These are phyloP conservation scores for Cyamopsis tetragonoloba DNA, from an alignment of 306 rosid species.

Conservation along the genomic window DNA sequence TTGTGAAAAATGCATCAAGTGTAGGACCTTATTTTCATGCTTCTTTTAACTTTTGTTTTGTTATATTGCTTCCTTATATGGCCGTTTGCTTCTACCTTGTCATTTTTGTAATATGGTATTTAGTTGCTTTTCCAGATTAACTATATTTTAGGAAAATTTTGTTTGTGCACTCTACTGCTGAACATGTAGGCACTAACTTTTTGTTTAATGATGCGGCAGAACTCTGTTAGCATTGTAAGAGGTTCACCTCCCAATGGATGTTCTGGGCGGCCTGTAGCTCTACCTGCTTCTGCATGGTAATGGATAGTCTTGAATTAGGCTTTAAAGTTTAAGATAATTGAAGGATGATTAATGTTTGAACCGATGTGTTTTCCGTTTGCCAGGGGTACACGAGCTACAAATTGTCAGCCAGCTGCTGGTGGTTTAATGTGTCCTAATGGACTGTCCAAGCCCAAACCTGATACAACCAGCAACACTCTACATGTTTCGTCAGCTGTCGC, in stretches of 20 bases:
- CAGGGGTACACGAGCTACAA: constrained; percentile 69
- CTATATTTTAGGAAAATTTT: constrained; percentile 3
- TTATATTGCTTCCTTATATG: neutral
- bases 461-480: constrained; percentile 35
- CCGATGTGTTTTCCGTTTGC: constrained; percentile 19
- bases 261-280: constrained; percentile 48
- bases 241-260: constrained; percentile 74
- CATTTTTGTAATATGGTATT: neutral
- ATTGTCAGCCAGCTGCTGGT: constrained; percentile 42
- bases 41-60: neutral
- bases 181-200: constrained; percentile 2
- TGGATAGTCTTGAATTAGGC: constrained; percentile 14
- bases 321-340: constrained; percentile 7
- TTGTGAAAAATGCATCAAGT: constrained; percentile 47
- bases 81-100: neutral
- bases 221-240: constrained; percentile 34
- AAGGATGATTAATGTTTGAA: neutral
- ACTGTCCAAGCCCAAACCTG: constrained; percentile 50
- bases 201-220: constrained; percentile 43
- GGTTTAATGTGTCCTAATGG: constrained; percentile 48
- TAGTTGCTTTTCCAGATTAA: neutral
- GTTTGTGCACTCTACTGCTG: neutral
- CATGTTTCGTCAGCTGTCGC: constrained; percentile 55
- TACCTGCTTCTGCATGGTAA: constrained; percentile 78
- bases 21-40: constrained; percentile 45